Evolutionary conservation across 2,329 filamentous ascomycete species (phyloP).

Genomic region (Trichoderma endophyticum): DNA sequence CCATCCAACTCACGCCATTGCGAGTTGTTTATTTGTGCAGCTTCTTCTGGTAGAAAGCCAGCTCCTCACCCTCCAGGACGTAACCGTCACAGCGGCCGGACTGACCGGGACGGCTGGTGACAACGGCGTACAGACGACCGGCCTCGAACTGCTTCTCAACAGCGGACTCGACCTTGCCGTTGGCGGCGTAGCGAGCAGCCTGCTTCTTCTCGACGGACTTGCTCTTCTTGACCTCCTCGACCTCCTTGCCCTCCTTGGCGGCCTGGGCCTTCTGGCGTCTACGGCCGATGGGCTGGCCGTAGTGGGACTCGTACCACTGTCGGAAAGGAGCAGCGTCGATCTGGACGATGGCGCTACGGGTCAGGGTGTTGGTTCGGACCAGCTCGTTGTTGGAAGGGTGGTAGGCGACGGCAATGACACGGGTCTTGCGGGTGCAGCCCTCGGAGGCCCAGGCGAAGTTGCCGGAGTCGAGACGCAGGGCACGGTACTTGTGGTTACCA

Average conservation of each 20-base stretch:
- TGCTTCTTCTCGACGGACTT: slow-evolving; percentile 97
- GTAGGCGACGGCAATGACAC: slow-evolving; percentile 97
- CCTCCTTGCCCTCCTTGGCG: slow-evolving; percentile 57
- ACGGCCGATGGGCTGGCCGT: slow-evolving; percentile 85
- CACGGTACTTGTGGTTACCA: slow-evolving; percentile 99
- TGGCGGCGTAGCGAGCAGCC: slow-evolving; percentile 73
- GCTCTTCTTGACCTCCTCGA: slow-evolving; percentile 84
- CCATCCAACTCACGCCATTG: slow-evolving; percentile 28
- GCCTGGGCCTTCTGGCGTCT: slow-evolving; percentile 80
- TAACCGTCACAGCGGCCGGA: slow-evolving; percentile 95
- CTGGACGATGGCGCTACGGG: slow-evolving; percentile 97
- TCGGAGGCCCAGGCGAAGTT: slow-evolving; percentile 99
- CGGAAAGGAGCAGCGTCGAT: slow-evolving; percentile 98
- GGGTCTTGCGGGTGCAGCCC: slow-evolving; percentile 97
- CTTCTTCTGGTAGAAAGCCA: slow-evolving; percentile 99
- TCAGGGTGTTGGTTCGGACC: slow-evolving; percentile 99
- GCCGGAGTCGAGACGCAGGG: slow-evolving; percentile 94
- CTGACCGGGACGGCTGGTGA: slow-evolving; percentile 93
- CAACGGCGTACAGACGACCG: slow-evolving; percentile 90
- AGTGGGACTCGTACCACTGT: slow-evolving; percentile 99
- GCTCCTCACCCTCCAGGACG: slow-evolving; percentile 98
- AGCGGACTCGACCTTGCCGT: slow-evolving; percentile 88
- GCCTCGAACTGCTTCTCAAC: slow-evolving; percentile 99
- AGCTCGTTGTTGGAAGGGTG: slow-evolving; percentile 99
- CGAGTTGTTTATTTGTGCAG: slow-evolving; percentile 81